Percentiles rank a stretch among this genome's conserved stretches.
Conservation (phyloP, 306 rosid species). For the Ammopiptanthus mongolicus region DNA sequence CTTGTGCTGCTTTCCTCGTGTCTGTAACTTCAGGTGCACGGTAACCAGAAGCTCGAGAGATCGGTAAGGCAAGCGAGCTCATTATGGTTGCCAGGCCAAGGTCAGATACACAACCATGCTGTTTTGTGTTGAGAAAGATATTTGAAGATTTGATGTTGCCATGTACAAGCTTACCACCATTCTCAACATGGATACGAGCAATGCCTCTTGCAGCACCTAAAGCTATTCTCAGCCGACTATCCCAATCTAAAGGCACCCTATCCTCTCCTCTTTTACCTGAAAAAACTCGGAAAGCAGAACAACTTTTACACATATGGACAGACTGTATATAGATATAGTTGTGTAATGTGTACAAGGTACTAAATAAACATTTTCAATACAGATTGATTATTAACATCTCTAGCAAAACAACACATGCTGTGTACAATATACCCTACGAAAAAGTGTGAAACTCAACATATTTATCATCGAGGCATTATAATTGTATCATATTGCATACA, state of each 20-base stretch:
- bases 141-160: conserved; percentile 83
- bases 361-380: neutral
- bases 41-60: conserved; percentile 89
- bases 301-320: neutral
- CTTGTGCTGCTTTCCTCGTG: conserved; percentile 74
- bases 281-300: conserved; percentile 14
- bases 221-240: conserved; percentile 71
- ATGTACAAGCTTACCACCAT: conserved; percentile 75
- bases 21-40: conserved; percentile 92
- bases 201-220: conserved; percentile 85
- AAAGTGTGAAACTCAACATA: neutral
- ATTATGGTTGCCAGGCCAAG: conserved; percentile 71
- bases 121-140: conserved; percentile 57
- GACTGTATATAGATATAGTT: neutral
- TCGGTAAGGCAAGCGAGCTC: conserved; percentile 65
- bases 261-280: conserved; percentile 83
- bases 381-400: neutral
- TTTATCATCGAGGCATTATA: neutral
- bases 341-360: neutral
- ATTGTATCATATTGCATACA: too few relatives aligned
- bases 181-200: conserved; percentile 58
- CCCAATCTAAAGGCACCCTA: conserved; percentile 71
- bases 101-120: conserved; percentile 76
- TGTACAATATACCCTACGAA: neutral
- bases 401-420: neutral